Evolutionary conservation across 2,329 filamentous ascomycete species (phyloP), one percentile per base, ranked within the genome.

Genomic region (Exophiala sp.): DNA sequence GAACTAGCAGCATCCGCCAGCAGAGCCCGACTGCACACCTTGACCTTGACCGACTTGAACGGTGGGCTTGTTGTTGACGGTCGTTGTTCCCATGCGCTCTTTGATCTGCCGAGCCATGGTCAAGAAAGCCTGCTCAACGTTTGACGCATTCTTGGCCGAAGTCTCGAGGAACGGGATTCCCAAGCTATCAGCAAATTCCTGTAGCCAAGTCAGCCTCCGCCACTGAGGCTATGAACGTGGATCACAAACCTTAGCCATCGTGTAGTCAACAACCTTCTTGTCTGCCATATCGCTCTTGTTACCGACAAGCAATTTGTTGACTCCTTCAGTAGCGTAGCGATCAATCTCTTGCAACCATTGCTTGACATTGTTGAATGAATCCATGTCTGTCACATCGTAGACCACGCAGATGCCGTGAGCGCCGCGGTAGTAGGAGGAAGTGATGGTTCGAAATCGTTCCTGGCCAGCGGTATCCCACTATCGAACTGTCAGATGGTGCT

Each of bases 251-350:
- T 99, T 99, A 66, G 94, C 94, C 65, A 97, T 94, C 62, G 91
- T 95, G 84, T 99, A 99, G 76, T 99, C 94, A 60, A 99, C 94
- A 38, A 97, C 94, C 82, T 97, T 99, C 88, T 99, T 99, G 79
- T 99, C 94, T 57, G 92, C 86, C 91, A 99, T 97, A 88, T 99
- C 94, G 78, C 91, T 96, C 88, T 99, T 99, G 88, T 99, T 99
- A 71, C 94, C 94, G 60, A 99, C 92, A 59, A 99, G 86, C 64
- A 99, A 83, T 84, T 99, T 99, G 85, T 99, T 99, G 71, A 99
- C 94, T 63, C 94, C 94, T 78, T 99, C 94, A 65, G 94, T 99
- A 66, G 94, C 94, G 70, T 99, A 97, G 74, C 94, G 87, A 80
- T 99, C 94, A 68, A 99, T 99, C 80, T 99, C 94, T 76, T 99